A percentile compares a stretch with the other conserved stretches of the same genome.
Conservation (phyloP, 345 rosid genomes). For the Theobroma cacao region DNA sequence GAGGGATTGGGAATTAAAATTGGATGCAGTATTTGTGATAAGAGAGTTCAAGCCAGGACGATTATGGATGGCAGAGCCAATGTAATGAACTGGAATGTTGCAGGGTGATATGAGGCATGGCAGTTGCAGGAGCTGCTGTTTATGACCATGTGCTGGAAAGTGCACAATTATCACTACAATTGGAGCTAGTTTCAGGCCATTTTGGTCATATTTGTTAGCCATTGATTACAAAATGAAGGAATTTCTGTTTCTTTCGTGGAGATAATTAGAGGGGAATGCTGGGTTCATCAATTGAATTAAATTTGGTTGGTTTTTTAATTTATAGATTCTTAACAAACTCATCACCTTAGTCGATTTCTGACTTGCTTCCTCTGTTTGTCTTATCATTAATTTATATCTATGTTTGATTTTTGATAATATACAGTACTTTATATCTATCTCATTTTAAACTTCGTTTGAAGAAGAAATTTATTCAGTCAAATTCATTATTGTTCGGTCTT, state of each 20-base stretch:
- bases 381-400: too few species aligned
- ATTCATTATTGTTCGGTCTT: too few species aligned
- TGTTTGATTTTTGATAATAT: too few species aligned
- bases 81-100: conserved; percentile 36
- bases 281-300: too few species aligned
- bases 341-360: too few species aligned
- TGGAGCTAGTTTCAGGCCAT: neutral
- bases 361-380: too few species aligned
- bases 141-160: conserved; percentile 49
- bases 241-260: neutral
- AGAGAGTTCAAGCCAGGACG: conserved; percentile 29
- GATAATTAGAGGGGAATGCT: neutral
- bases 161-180: conserved; percentile 35
- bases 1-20: conserved; percentile 39
- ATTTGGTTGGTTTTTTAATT: too few species aligned
- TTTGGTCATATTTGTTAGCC: neutral
- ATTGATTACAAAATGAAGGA: neutral
- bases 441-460: too few species aligned
- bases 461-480: too few species aligned
- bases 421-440: too few species aligned
- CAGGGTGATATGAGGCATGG: conserved; percentile 32
- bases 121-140: conserved; percentile 49
- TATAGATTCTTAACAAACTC: too few species aligned
- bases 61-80: conserved; percentile 37
- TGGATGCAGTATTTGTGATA: conserved; percentile 12